Percentiles rank a stretch among this genome's conserved stretches.
These are phyloP conservation scores for Medicago arabica DNA, from an alignment of 306 rosid genomes.

Conservation along the genomic window DNA sequence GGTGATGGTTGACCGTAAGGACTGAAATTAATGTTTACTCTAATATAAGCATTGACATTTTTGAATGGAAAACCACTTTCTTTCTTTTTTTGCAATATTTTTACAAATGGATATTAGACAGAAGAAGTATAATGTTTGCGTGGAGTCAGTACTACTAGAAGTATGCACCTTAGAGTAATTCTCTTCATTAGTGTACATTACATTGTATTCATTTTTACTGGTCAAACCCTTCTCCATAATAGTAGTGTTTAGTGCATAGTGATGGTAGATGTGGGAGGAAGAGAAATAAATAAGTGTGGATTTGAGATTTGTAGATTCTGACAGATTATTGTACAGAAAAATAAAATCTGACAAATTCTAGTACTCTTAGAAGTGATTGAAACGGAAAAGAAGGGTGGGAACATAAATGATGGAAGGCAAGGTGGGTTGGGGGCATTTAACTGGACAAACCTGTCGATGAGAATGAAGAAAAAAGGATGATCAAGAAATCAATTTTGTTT, in stretches of 20 bases:
- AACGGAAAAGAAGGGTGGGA: constrained; percentile 46
- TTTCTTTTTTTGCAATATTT: no score
- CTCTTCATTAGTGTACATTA: neutral
- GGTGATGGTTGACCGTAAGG: no score
- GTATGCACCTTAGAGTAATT: no score
- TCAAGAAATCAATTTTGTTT: constrained; percentile 54
- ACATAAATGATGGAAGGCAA: constrained; percentile 71
- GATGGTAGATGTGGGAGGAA: constrained; percentile 40
- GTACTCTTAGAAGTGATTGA: constrained; percentile 42
- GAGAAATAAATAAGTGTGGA: constrained; percentile 31
- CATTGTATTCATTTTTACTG: neutral
- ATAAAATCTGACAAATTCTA: constrained; percentile 44
- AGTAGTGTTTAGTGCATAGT: neutral
- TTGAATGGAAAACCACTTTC: no score
- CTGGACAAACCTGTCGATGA: constrained; percentile 53
- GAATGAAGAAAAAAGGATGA: constrained; percentile 51
- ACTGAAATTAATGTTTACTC: no score
- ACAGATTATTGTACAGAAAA: constrained; percentile 38
- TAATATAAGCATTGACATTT: no score
- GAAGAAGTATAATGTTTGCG: no score
- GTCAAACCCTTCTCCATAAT: neutral
- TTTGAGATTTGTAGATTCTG: constrained; percentile 42
- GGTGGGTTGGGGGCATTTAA: constrained; percentile 87
- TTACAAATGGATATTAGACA: no score
- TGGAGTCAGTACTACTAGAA: no score